A percentile compares a stretch with the other conserved stretches of the same genome.
phyloP scores from a whole-genome alignment of 1,284 basidiomycete genomes.

The Caloboletus firmus region DNA sequence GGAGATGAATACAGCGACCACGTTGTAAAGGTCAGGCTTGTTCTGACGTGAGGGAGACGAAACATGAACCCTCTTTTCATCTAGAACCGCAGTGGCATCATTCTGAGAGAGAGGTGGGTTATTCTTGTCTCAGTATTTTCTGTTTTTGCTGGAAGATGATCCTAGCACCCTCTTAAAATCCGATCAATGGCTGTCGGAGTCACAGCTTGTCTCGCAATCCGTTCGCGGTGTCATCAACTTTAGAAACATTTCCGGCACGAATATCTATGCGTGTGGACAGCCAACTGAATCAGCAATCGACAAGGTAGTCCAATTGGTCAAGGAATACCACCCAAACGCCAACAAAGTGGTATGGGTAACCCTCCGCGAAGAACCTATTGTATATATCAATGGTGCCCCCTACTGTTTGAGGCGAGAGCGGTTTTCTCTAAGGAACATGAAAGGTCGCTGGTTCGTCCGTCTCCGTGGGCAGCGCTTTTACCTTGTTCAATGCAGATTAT shows the following conservation, averaged over 20 bases:
- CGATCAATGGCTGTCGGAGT: conserved; percentile 85
- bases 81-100: conserved; percentile 89
- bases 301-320: conserved; percentile 76
- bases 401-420: conserved; percentile 79
- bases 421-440: conserved; percentile 85
- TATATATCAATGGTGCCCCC: conserved; percentile 89
- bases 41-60: neutral
- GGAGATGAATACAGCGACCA: conserved; percentile 95
- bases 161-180: conserved; percentile 83
- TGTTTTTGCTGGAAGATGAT: conserved; percentile 1
- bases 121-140: neutral
- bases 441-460: conserved; percentile 46
- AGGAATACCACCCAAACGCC: conserved; percentile 58
- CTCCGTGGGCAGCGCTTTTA: conserved; percentile 4
- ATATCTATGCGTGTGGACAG: conserved; percentile 90
- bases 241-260: conserved; percentile 80
- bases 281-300: conserved; percentile 90
- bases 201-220: conserved; percentile 59
- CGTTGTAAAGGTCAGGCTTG: conserved; percentile 71
- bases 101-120: conserved; percentile 79
- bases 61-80: neutral
- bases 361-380: conserved; percentile 90
- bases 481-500: conserved; percentile 58
- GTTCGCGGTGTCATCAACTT: conserved; percentile 95
- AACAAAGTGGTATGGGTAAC: conserved; percentile 88